Conservation (phyloP, 495 filamentous ascomycete genomes). For the Penicillium turbatum region DNA sequence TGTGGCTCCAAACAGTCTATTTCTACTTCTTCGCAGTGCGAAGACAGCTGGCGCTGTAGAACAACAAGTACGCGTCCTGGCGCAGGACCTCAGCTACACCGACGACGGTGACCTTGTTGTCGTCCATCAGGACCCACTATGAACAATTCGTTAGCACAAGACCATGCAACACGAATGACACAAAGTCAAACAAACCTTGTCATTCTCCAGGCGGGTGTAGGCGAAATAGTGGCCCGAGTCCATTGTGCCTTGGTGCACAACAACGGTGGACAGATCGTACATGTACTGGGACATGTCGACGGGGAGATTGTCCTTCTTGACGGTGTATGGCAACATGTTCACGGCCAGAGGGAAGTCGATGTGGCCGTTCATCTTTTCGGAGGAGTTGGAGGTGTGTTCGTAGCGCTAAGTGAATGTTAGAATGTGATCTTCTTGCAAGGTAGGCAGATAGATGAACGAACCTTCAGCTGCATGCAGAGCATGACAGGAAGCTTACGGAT, state of each 20-base stretch:
- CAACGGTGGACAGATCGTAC: slow-evolving; percentile 79
- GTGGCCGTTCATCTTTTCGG: slow-evolving; percentile 73
- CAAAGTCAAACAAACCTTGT: slow-evolving; percentile 52
- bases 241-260: slow-evolving; percentile 80
- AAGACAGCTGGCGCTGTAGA: slow-evolving; percentile 71
- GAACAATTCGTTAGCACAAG: slow-evolving; percentile 12
- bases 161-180: neutral
- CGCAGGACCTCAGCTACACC: slow-evolving; percentile 73
- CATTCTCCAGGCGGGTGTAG: slow-evolving; percentile 69
- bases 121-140: slow-evolving; percentile 89
- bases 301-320: slow-evolving; percentile 43
- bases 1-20: neutral
- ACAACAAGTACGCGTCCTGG: slow-evolving; percentile 80
- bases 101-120: slow-evolving; percentile 79
- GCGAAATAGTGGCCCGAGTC: slow-evolving; percentile 86
- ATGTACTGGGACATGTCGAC: slow-evolving; percentile 52
- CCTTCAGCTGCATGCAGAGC: slow-evolving; percentile 89
- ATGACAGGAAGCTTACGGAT: slow-evolving; percentile 79
- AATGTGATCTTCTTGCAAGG: neutral
- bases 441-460: slow-evolving; percentile 28
- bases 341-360: slow-evolving; percentile 81
- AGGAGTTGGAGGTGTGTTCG: slow-evolving; percentile 63
- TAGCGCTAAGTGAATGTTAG: slow-evolving; percentile 55
- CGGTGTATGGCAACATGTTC: slow-evolving; percentile 84
- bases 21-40: slow-evolving; percentile 9